Base-by-base conservation (phyloP, 140 eudicot species). In the Flaveria floridana region DNA sequence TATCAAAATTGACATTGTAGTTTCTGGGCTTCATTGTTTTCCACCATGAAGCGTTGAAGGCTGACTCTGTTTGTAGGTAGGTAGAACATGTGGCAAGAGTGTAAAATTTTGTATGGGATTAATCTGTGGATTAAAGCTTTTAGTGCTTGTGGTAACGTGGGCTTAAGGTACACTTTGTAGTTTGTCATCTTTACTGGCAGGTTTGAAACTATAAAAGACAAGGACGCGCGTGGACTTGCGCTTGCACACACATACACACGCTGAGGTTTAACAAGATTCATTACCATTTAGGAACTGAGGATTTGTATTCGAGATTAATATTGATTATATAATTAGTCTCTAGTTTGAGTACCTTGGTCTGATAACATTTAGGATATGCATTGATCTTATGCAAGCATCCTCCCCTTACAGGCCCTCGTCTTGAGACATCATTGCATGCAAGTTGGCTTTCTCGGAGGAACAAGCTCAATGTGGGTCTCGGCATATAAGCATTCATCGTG, bases 11-110 rank as follows among this genome's bases (percentile, higher is more conserved):
- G 75, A 68, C 70, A 56, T 41, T 39, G 68, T 53, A 72, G 46
- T 46, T 63, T 65, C 11, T 66, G 75, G 75, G 65, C 30, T 73
- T 64, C 16, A 2, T 55, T 71, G 74, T 41, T 53, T 73, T 79
- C 66, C 68, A 63, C 59, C 50, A 41, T 18, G 72, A 58, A 80
- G 65, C 68, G 46, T 69, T 76, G 69, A 69, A 80, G 73, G 64
- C 55, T 23, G 25, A 46, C 74, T 64, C 6, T 44, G 56, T 69
- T 61, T 21, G 74, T 76, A 68, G 72, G 57, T 72, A 57, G 76
- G 82, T 72, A 72, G 82, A 62, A 77, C 48, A 19, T 76, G 55
- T 77, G 73, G 74, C 1, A 34, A 34, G 73, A 81, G 68, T 55
- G 80, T 68, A 37, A 39, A 42, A 75, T 65, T 47, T 37, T 65